These are phyloP conservation scores for Lodderomyces pseudojiufengensis DNA, from an alignment of 1,139 yeast species.

Conservation along the genomic window DNA sequence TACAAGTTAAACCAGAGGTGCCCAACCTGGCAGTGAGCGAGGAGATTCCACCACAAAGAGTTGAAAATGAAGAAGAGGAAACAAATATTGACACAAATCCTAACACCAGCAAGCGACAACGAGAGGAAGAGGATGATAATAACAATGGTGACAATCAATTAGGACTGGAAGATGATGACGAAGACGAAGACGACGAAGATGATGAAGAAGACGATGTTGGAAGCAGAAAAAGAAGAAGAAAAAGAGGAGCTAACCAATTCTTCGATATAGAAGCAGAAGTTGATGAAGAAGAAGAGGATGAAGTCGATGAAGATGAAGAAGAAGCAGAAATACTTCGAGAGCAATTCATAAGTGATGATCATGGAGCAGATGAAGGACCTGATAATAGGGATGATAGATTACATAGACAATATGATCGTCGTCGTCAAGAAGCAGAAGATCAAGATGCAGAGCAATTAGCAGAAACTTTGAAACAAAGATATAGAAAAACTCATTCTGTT, in stretches of 20 bases:
- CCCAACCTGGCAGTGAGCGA: too few relatives aligned
- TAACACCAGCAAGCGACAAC: constrained; percentile 1
- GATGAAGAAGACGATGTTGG: constrained; percentile 48
- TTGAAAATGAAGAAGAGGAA: constrained; percentile 7
- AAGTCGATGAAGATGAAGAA: constrained; percentile 79
- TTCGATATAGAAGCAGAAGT: constrained; percentile 99
- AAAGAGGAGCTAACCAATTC: constrained; percentile 81
- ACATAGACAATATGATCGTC: constrained; percentile 88
- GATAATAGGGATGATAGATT: constrained; percentile 60
- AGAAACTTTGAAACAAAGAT: constrained; percentile 85
- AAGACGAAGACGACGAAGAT: constrained; percentile 57
- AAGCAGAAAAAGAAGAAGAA: constrained; percentile 51
- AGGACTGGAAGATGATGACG: constrained; percentile 52
- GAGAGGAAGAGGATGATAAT: constrained; percentile 7
- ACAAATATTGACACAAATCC: constrained; percentile 1
- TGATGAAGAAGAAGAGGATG: constrained; percentile 96
- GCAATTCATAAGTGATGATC: constrained; percentile 77
- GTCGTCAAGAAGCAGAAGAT: constrained; percentile 85
- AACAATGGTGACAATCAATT: constrained; percentile 11
- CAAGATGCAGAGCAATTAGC: constrained; percentile 96
- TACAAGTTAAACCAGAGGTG: too few relatives aligned
- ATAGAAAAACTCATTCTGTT: constrained; percentile 81
- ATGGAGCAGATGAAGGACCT: constrained; percentile 43
- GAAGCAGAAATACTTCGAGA: constrained; percentile 86
- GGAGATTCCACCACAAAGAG: background rate